Evolutionary conservation across 345 rosid species (phyloP).

Genomic region (Kernera saxatilis): DNA sequence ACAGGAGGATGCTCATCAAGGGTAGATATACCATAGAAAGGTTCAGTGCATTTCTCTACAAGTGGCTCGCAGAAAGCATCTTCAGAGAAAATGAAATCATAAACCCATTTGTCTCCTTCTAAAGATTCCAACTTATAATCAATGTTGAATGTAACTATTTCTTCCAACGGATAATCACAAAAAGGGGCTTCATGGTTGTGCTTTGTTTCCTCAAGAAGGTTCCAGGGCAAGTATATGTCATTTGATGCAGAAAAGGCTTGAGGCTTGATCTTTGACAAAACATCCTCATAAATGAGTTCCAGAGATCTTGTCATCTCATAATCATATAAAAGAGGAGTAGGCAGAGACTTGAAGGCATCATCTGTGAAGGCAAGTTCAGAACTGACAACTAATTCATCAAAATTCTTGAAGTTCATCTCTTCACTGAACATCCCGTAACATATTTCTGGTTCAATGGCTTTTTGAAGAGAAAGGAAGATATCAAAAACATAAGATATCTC

Average conservation of each 20-base stretch:
- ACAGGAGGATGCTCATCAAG: conserved; percentile 22
- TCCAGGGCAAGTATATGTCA: conserved; percentile 88
- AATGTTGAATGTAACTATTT: conserved; percentile 33
- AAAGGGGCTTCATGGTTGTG: conserved; percentile 32
- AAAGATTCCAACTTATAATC: conserved; percentile 35
- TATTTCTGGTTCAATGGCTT: conserved; percentile 36
- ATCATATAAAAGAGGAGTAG: conserved; percentile 54
- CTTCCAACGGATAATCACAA: conserved; percentile 32
- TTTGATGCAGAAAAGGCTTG: conserved; percentile 54
- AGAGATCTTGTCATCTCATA: conserved; percentile 37
- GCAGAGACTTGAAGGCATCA: conserved; percentile 75
- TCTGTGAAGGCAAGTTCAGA: conserved; percentile 64
- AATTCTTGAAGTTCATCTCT: conserved; percentile 59
- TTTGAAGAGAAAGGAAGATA: conserved; percentile 35
- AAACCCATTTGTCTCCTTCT: conserved; percentile 40
- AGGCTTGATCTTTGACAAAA: conserved; percentile 41
- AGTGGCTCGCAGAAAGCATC: conserved; percentile 31
- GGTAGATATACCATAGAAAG: conserved; percentile 28
- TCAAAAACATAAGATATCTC: conserved; percentile 43
- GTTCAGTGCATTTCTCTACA: conserved; percentile 36
- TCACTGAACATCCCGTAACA: conserved; percentile 47
- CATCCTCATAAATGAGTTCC: conserved; percentile 38
- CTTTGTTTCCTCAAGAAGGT: conserved; percentile 57
- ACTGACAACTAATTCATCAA: conserved; percentile 62
- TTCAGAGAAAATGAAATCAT: conserved; percentile 55